phyloP scores from a whole-genome alignment of 306 rosid genomes.

The Quercus wislizeni region DNA sequence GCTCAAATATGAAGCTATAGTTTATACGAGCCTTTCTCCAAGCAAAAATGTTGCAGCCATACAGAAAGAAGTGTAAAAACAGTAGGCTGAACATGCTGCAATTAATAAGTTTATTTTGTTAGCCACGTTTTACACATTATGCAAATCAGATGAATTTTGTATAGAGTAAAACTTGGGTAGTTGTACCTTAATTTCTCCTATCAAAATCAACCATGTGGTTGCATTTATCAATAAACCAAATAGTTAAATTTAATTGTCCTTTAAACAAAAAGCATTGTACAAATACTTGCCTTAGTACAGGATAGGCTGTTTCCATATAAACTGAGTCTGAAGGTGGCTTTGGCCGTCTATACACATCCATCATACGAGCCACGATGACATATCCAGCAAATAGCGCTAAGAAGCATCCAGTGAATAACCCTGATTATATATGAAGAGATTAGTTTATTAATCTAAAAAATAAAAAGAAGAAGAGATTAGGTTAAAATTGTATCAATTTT shows the following conservation, averaged over 20 bases:
- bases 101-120: slow-evolving; percentile 3
- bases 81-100: slow-evolving; percentile 96
- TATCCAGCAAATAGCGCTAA: slow-evolving; percentile 78
- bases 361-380: slow-evolving; percentile 83
- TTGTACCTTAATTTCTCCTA: too few species aligned
- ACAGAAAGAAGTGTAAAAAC: slow-evolving; percentile 91
- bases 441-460: background rate
- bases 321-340: slow-evolving; percentile 41
- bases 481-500: background rate
- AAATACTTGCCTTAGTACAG: slow-evolving; percentile 74
- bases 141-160: background rate
- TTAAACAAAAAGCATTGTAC: too few species aligned
- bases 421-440: slow-evolving; percentile 37
- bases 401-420: slow-evolving; percentile 82
- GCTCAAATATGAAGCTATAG: slow-evolving; percentile 87
- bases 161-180: background rate
- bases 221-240: too few species aligned
- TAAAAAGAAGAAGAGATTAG: background rate
- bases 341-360: slow-evolving; percentile 53
- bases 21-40: slow-evolving; percentile 94
- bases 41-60: slow-evolving; percentile 86
- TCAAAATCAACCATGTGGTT: too few species aligned
- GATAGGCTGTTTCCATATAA: slow-evolving; percentile 95
- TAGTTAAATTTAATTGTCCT: too few species aligned
- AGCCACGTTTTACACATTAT: slow-evolving; percentile 2